Evolutionary conservation across 2,329 filamentous ascomycete species (phyloP).

Genomic region (Acarospora socialis): DNA sequence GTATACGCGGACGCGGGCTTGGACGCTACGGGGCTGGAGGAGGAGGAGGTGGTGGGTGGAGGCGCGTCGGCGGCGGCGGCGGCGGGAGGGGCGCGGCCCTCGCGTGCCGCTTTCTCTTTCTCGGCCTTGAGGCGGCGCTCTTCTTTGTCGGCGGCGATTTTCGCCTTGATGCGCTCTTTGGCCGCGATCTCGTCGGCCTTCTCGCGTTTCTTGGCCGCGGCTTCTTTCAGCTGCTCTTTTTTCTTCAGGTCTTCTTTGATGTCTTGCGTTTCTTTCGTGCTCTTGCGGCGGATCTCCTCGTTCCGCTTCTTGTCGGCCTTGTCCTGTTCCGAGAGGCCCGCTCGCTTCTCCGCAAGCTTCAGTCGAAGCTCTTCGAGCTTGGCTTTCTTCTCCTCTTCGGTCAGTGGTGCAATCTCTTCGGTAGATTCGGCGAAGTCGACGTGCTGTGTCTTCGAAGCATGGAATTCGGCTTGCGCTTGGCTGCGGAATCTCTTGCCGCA

Average conservation of each 20-base stretch:
- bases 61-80: conserved; percentile 32
- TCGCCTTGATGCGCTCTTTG: conserved; percentile 77
- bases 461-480: conserved; percentile 70
- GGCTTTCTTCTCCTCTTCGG: conserved; percentile 79
- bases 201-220: conserved; percentile 71
- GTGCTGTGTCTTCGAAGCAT: conserved; percentile 83
- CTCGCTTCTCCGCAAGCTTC: conserved; percentile 58
- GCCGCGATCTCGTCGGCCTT: conserved; percentile 75
- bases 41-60: conserved; percentile 30
- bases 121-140: conserved; percentile 77
- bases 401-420: conserved; percentile 80
- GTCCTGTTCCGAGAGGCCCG: conserved; percentile 53
- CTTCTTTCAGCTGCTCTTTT: conserved; percentile 87
- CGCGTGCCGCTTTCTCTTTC: conserved; percentile 69
- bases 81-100: conserved; percentile 47
- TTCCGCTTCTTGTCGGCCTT: conserved; percentile 74
- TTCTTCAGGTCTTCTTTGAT: conserved; percentile 75
- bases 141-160: conserved; percentile 89
- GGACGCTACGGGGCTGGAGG: conserved; percentile 34
- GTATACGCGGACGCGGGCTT: conserved; percentile 59
- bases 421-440: conserved; percentile 85
- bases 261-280: conserved; percentile 77
- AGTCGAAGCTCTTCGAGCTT: conserved; percentile 60
- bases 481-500: conserved; percentile 84
- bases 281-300: conserved; percentile 72